Conservation (phyloP, 768 basidiomycete species). For the Pilatotrama ljubarskyi region DNA sequence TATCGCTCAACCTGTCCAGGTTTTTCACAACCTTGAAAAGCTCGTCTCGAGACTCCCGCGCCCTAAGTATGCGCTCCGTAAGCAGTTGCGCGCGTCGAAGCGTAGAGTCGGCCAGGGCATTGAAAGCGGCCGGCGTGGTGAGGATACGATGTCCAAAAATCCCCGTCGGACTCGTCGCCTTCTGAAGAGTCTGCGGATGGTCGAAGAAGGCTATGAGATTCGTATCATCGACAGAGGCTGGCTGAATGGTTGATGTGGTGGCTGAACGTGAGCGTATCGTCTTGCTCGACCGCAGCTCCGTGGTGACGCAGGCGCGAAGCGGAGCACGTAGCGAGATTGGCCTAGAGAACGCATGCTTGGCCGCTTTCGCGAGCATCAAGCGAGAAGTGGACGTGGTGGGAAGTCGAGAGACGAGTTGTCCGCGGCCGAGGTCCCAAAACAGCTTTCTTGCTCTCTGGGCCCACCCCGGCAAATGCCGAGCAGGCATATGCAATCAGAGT, state of each 20-base stretch:
- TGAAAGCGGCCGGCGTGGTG: conserved; percentile 66
- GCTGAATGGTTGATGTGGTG: conserved; percentile 46
- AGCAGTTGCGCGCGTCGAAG: conserved; percentile 77
- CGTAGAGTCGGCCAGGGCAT: conserved; percentile 75
- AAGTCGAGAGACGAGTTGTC: conserved; percentile 7
- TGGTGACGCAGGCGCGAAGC: conserved; percentile 45
- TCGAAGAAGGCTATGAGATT: conserved; percentile 74
- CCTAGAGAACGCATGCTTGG: conserved; percentile 44
- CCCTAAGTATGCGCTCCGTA: conserved; percentile 79
- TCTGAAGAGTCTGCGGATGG: conserved; percentile 46
- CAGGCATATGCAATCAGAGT: background rate
- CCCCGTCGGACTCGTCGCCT: conserved; percentile 59
- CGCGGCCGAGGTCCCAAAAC: background rate
- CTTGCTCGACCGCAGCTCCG: conserved; percentile 28
- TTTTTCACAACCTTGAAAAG: conserved; percentile 90
- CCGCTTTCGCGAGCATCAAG: conserved; percentile 39
- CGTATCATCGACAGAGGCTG: conserved; percentile 64
- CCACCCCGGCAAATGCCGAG: background rate
- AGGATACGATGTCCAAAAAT: conserved; percentile 83
- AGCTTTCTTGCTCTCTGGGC: background rate
- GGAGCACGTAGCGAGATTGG: conserved; percentile 37
- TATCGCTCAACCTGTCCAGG: conserved; percentile 92
- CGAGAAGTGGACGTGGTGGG: conserved; percentile 10
- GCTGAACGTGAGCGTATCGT: conserved; percentile 23
- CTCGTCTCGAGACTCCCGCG: conserved; percentile 71